Evolutionary conservation across 352 stramenopile genomes (phyloP).

Genomic region (Phytopythium ostracodes): DNA sequence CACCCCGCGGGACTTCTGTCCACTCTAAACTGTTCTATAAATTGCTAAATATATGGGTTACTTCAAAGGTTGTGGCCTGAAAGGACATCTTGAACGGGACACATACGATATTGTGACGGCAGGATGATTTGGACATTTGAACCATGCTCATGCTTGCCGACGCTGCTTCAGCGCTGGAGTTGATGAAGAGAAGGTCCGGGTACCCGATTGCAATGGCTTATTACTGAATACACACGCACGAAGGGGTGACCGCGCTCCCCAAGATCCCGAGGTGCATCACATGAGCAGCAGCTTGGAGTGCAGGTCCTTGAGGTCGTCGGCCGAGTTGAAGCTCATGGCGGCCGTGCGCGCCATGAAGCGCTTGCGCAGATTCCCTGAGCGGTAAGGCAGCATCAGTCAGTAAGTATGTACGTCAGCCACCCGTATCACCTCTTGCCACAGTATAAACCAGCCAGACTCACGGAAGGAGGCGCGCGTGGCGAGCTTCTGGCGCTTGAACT

Average conservation of each 20-base stretch:
- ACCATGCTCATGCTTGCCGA: not conserved
- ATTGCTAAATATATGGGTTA: too few relatives aligned
- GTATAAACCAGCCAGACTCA: not conserved
- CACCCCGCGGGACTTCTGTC: not conserved
- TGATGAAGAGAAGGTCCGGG: not conserved
- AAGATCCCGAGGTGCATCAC: not conserved
- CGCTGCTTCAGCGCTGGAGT: not conserved
- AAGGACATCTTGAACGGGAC: not conserved
- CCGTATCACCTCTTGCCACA: too few relatives aligned
- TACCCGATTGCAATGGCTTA: not conserved
- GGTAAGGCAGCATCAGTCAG: too few relatives aligned
- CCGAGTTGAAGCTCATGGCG: constrained; percentile 41
- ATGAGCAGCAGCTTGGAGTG: constrained; percentile 25
- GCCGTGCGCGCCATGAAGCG: constrained; percentile 45
- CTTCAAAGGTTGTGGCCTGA: not conserved
- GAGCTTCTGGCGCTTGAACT: constrained; percentile 55
- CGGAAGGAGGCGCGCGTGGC: constrained; percentile 39
- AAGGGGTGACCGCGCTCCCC: not conserved
- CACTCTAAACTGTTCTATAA: not conserved
- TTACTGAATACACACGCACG: not conserved
- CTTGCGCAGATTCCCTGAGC: constrained; percentile 38
- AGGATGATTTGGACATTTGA: too few relatives aligned
- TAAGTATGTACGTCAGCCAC: too few relatives aligned
- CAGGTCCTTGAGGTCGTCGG: constrained; percentile 54
- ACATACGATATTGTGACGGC: not conserved